phyloP scores from a whole-genome alignment of 176 grass and related monocot genomes.

The Musa beccarii region DNA sequence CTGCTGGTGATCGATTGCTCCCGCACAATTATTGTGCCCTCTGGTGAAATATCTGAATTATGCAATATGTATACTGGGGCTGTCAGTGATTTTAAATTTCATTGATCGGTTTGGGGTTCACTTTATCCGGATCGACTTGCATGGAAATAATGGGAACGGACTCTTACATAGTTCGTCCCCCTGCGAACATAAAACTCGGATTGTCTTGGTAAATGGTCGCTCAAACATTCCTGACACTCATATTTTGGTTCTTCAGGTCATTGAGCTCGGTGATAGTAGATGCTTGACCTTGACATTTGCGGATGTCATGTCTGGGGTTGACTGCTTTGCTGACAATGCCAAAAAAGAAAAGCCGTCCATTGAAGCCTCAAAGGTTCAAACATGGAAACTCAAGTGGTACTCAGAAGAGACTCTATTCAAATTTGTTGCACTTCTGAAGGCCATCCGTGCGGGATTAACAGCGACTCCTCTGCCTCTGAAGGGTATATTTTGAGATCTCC shows the following conservation, averaged over 20 bases:
- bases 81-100: too few species aligned
- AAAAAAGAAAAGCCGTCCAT: slow-evolving; percentile 21
- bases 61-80: too few species aligned
- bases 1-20: too few species aligned
- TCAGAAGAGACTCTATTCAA: slow-evolving; percentile 64
- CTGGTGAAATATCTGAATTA: too few species aligned
- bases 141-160: too few species aligned
- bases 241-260: slow-evolving; percentile 34
- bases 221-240: too few species aligned
- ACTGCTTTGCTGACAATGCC: slow-evolving; percentile 1
- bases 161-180: too few species aligned
- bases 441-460: slow-evolving; percentile 38
- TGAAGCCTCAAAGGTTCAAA: slow-evolving; percentile 32
- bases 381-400: slow-evolving; percentile 82
- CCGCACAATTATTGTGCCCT: too few species aligned
- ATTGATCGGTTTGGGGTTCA: too few species aligned
- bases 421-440: slow-evolving; percentile 75
- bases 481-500: slow-evolving; percentile 52
- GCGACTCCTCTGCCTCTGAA: slow-evolving; percentile 69
- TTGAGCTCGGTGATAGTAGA: slow-evolving; percentile 39
- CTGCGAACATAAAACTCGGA: too few species aligned
- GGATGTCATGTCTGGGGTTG: slow-evolving; percentile 21
- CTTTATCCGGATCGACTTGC: too few species aligned
- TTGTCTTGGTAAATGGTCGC: too few species aligned
- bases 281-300: slow-evolving; percentile 57